A percentile compares a stretch with the other conserved stretches of the same genome.
Evolutionary conservation across 2,329 filamentous ascomycete genomes (phyloP).

Genomic region (Seiridium cupressi): DNA sequence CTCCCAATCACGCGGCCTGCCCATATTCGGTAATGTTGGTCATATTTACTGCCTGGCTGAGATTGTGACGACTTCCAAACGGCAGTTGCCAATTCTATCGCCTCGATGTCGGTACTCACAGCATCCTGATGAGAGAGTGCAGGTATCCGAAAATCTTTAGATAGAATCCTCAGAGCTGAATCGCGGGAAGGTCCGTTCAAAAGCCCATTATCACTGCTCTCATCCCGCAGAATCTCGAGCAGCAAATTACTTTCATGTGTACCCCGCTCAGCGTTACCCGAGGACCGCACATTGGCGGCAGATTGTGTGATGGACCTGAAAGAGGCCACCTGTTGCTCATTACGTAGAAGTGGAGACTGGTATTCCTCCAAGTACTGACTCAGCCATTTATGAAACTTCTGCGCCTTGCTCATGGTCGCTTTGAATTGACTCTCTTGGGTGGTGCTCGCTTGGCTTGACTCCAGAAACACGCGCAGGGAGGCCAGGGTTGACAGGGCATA

Average conservation of each 20-base stretch:
- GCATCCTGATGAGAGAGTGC: slow-evolving; percentile 61
- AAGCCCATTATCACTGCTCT: slow-evolving; percentile 57
- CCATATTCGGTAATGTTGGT: slow-evolving; percentile 78
- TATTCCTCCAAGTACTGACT: slow-evolving; percentile 65
- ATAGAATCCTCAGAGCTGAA: slow-evolving; percentile 71
- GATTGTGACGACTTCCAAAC: slow-evolving; percentile 76
- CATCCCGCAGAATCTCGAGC: slow-evolving; percentile 76
- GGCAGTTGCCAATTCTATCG: slow-evolving; percentile 59
- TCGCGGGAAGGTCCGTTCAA: slow-evolving; percentile 69
- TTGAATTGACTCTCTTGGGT: slow-evolving; percentile 83
- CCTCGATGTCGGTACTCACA: slow-evolving; percentile 64
- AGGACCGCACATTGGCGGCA: slow-evolving; percentile 63
- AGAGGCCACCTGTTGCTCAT: slow-evolving; percentile 46
- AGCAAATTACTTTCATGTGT: slow-evolving; percentile 79
- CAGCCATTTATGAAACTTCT: slow-evolving; percentile 78
- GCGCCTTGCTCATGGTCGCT: slow-evolving; percentile 72
- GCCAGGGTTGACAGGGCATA: slow-evolving; percentile 77
- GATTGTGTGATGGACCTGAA: slow-evolving; percentile 69
- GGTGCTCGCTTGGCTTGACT: slow-evolving; percentile 72
- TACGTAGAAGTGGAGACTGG: slow-evolving; percentile 49
- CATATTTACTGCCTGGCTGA: slow-evolving; percentile 63
- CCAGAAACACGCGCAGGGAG: slow-evolving; percentile 73
- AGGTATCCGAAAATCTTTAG: slow-evolving; percentile 68
- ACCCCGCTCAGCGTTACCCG: slow-evolving; percentile 67
- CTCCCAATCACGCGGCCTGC: slow-evolving; percentile 80